Percentiles rank a stretch among this genome's conserved stretches.
phyloP scores from a whole-genome alignment of 768 basidiomycete species.

The Rhodotorula sphaerocarpa region DNA sequence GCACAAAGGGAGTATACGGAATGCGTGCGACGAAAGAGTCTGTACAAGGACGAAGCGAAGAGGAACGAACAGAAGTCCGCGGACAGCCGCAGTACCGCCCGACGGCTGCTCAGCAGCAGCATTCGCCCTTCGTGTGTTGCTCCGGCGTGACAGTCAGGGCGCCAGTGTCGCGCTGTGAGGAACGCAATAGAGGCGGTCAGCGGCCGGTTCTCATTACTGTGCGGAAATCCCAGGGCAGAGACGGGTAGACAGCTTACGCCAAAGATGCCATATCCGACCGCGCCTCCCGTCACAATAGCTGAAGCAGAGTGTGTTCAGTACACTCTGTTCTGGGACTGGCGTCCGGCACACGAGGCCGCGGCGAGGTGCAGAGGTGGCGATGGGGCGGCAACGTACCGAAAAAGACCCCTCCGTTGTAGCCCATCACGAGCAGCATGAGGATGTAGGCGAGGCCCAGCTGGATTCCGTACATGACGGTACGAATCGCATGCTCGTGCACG shows the following conservation, averaged over 20 bases:
- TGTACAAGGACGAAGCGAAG: background rate
- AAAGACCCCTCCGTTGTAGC: constrained; percentile 43
- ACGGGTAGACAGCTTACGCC: constrained; percentile 16
- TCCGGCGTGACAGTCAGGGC: constrained; percentile 5
- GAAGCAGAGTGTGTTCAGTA: no score
- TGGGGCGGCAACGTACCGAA: constrained; percentile 8
- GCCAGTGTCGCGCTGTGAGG: constrained; percentile 11
- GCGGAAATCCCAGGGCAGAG: no score
- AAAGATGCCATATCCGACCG: constrained; percentile 11
- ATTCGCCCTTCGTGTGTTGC: constrained; percentile 1
- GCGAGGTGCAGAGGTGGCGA: no score
- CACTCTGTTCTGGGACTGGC: no score
- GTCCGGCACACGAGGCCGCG: no score
- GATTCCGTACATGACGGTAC: constrained; percentile 39
- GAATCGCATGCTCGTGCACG: constrained; percentile 40
- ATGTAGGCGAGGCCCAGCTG: constrained; percentile 41
- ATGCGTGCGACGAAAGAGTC: background rate
- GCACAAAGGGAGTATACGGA: no score
- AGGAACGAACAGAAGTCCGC: background rate
- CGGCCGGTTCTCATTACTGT: no score
- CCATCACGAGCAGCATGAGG: constrained; percentile 40
- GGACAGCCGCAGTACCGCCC: background rate
- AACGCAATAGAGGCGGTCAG: no score
- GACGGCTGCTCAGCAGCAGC: constrained; percentile 6
- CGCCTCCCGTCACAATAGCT: constrained; percentile 34